A percentile compares a stretch with the other conserved stretches of the same genome.
phyloP scores from a whole-genome alignment of 768 basidiomycete species.

The Boletus edulis region DNA sequence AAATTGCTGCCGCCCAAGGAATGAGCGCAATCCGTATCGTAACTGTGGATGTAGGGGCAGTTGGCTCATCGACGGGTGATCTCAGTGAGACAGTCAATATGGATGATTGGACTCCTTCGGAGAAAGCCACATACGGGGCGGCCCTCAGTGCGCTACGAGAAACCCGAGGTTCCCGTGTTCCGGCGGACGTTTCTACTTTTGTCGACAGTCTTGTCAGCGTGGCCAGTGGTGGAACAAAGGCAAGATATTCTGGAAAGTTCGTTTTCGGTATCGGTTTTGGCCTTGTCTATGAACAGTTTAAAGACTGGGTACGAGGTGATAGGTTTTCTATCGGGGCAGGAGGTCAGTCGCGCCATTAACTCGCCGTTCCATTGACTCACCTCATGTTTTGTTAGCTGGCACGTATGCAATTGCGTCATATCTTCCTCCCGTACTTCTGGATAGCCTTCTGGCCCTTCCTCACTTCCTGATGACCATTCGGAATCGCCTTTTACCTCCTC shows the following conservation, averaged over 20 bases:
- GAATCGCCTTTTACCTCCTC: conserved; percentile 54
- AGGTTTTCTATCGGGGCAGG: conserved; percentile 76
- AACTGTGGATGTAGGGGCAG: conserved; percentile 69
- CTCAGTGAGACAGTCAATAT: conserved; percentile 46
- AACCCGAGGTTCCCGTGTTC: conserved; percentile 45
- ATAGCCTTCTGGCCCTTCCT: conserved; percentile 64
- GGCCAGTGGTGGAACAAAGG: conserved; percentile 52
- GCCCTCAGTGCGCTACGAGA: conserved; percentile 56
- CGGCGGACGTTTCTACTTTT: conserved; percentile 56
- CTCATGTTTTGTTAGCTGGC: conserved; percentile 43
- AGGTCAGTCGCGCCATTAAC: conserved; percentile 44
- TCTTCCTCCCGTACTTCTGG: conserved; percentile 64
- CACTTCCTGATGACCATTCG: conserved; percentile 60
- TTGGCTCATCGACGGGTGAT: conserved; percentile 29
- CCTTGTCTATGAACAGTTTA: conserved; percentile 35
- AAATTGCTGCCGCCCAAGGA: conserved; percentile 65
- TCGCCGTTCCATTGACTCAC: conserved; percentile 2
- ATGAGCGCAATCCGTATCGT: conserved; percentile 56
- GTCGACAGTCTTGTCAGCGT: conserved; percentile 57
- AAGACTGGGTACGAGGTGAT: conserved; percentile 63
- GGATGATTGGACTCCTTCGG: conserved; percentile 72
- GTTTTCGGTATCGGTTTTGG: conserved; percentile 48
- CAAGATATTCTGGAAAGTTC: conserved; percentile 35
- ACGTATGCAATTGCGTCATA: conserved; percentile 71
- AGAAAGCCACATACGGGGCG: conserved; percentile 68